Evolutionary conservation across 1,284 basidiomycete species (phyloP), one percentile per base, ranked within the genome.

Genomic region (Ustilago trichophora): DNA sequence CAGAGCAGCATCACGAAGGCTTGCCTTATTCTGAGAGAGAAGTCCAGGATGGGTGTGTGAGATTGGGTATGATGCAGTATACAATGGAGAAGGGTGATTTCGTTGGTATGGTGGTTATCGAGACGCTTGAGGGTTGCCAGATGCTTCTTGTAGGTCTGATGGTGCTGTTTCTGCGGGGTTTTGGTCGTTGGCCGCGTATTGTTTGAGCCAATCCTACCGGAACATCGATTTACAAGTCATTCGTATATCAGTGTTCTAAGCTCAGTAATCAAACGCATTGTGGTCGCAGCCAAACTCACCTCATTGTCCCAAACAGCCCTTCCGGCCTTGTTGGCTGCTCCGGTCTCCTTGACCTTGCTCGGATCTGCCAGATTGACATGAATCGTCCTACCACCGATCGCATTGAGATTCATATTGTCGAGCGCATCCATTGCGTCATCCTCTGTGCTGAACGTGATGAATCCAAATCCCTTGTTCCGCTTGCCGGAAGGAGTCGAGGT

Each of bases 361-460:
- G 64, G 52, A 32, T 63, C 58, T 9, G 70, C 66, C 38, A 73
- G 13, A 26, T 55, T 65, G 34, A 73, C 70, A n/a, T 46, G 40
- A 9, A 69, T 36, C 6, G 56, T 62, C 15, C 52, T 35, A 0
- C 52, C 62, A 6, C 16, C n/a, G 7, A 67, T 42, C 10, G 48
- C 46, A 27, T 74, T 72, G 12, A 71, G 52, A 26, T 74, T 52
- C 68, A 74, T 71, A 29, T 74, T 74, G 41, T 74, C 68, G 9
- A 74, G 15, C 12, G 68, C 72, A 47, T 74, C 68, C 19, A 58
- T 44, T 4, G 60, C 72, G 6, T 68, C 64, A 11, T 52, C 38
- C 2, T 40, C 29, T 2, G 10, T 41, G 5, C 55, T 45, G 26
- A 74, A 74, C 2, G 56, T 62, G 38, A 71, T 43, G 36, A 74